phyloP scores from a whole-genome alignment of 192 early-diverging fungal genomes.

The Coemansia guatemalensis region DNA sequence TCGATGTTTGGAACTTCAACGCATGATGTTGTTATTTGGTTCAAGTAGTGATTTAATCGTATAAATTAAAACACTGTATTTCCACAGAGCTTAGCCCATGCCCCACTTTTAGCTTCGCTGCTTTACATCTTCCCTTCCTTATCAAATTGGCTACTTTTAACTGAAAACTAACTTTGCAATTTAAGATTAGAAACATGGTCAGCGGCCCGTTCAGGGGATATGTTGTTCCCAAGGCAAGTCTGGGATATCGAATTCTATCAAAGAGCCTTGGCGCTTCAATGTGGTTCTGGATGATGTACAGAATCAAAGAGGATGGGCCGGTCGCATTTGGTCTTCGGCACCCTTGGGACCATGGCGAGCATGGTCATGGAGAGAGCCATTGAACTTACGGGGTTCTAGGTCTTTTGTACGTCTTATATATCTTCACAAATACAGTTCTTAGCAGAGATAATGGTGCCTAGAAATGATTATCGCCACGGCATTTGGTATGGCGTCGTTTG shows the following conservation, averaged over 20 bases:
- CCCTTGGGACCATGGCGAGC: constrained; percentile 61
- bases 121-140: neutral
- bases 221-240: constrained; percentile 37
- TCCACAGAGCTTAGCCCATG: neutral
- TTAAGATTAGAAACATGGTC: constrained; percentile 21
- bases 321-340: constrained; percentile 55
- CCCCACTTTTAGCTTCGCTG: neutral
- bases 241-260: constrained; percentile 56
- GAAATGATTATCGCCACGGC: too few species aligned
- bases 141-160: neutral
- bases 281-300: constrained; percentile 88
- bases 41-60: too few species aligned
- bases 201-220: constrained; percentile 42
- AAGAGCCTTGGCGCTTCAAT: constrained; percentile 60
- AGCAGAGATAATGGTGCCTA: neutral
- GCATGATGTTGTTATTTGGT: too few species aligned
- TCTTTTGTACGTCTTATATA: neutral
- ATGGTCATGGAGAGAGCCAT: constrained; percentile 54
- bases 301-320: constrained; percentile 72
- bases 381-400: neutral
- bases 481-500: too few species aligned
- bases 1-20: too few species aligned
- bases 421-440: neutral
- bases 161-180: neutral
- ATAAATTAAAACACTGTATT: neutral